Evolutionary conservation across 2,329 filamentous ascomycete genomes (phyloP).

Genomic region (Ceratocystis destructans): DNA sequence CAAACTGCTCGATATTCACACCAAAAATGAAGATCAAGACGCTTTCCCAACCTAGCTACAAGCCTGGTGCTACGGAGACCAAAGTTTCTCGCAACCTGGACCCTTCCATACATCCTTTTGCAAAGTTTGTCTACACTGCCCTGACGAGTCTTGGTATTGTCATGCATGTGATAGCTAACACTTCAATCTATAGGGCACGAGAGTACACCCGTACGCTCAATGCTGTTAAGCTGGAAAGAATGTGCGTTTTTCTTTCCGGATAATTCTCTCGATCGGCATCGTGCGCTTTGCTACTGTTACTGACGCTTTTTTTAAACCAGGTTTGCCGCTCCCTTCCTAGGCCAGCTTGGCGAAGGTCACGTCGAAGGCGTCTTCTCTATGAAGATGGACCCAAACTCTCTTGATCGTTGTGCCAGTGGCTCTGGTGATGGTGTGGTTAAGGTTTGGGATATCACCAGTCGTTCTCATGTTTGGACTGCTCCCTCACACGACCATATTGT

Average conservation of each 20-base stretch:
- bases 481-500: constrained; percentile 88
- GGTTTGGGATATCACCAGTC: constrained; percentile 66
- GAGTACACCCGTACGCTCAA: constrained; percentile 50
- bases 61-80: constrained; percentile 51
- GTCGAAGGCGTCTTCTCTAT: constrained; percentile 75
- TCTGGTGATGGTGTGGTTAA: constrained; percentile 90
- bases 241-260: constrained; percentile 43
- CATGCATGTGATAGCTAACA: constrained; percentile 8
- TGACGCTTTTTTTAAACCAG: constrained; percentile 2
- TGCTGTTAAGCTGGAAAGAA: constrained; percentile 84
- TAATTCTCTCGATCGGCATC: neutral
- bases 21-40: constrained; percentile 47
- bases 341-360: constrained; percentile 76
- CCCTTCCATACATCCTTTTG: constrained; percentile 78
- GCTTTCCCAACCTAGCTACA: constrained; percentile 52
- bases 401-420: constrained; percentile 66
- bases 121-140: constrained; percentile 13
- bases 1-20: neutral
- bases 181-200: constrained; percentile 45
- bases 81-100: constrained; percentile 62
- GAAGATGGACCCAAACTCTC: constrained; percentile 62
- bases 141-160: neutral
- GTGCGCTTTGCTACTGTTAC: neutral
- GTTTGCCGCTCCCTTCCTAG: constrained; percentile 51
- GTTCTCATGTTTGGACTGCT: constrained; percentile 61